Base-by-base conservation (phyloP, 257 asterid genomes). In the Paraleonurus japonicus region DNA sequence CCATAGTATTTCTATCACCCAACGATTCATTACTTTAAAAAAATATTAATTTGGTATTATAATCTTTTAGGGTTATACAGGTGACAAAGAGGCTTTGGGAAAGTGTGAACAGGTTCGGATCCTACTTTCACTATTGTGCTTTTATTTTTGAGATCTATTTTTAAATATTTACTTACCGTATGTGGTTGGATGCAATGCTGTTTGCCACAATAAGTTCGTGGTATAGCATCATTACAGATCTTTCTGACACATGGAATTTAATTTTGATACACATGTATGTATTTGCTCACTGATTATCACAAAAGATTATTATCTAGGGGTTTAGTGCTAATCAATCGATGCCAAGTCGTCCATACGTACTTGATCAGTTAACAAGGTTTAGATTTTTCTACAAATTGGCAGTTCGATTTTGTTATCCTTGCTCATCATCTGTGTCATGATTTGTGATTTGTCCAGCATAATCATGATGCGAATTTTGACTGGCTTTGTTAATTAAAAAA, bases 91-190 rank as follows among this genome's bases (percentile, higher is more conserved):
- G 69, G 76, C 41, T 39, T 84, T 95, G 86, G 99, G 99, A 16
- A 95, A 92, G 82, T 95, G 99, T 72, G 99, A 95, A 82, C 99
- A 88, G 99, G 99, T 92, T 19, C 6, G 43, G 69, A 60, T 61
- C 69, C 30, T 59, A 64, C 66, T 75, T 48, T 23, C 78, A 45
- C 15, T 41, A 53, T 41, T 72, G n/a, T 65, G 23, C 47, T 60
- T 43, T 45, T 30, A 26, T 26, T n/a, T 47, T 59, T 43, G 33
- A 65, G 72, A 2, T 51, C 27, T 51, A 9, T 51, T 51, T 51
- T 17, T 13, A 51, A 17, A 51, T 51, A 47, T 35, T 63, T 35
- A 20, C 5, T 37, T 7, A 39, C 23, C 2, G 30, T 41, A 13
- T 64, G 7, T 26, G 54, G 9, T 65, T 23, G 55, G 51, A 64